Conservation (phyloP, 176 grass and related monocot genomes). For the Themeda triandra region DNA sequence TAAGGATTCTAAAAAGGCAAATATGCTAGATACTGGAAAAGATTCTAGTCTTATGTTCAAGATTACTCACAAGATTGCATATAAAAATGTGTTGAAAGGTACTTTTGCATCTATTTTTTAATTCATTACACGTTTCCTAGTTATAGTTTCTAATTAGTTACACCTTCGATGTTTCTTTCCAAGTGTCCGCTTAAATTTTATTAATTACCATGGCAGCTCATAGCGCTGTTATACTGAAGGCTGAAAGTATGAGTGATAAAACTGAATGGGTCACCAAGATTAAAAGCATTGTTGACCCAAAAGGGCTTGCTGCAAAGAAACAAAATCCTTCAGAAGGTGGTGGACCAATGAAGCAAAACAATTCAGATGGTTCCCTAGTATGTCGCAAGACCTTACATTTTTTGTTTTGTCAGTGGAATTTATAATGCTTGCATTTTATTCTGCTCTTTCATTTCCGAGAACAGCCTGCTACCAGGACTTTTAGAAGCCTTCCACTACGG, state of each 20-base stretch:
- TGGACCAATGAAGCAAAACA: conserved; percentile 45
- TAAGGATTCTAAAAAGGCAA: conserved; percentile 71
- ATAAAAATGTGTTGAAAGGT: conserved; percentile 96
- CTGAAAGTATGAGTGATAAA: conserved; percentile 82
- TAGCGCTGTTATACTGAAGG: conserved; percentile 64
- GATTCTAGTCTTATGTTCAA: conserved; percentile 63
- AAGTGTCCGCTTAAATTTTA: neutral
- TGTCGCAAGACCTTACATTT: conserved; percentile 18
- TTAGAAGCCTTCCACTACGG: neutral
- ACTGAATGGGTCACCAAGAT: conserved; percentile 73
- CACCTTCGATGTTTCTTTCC: neutral
- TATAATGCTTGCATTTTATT: neutral
- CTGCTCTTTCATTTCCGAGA: neutral
- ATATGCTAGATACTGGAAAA: conserved; percentile 50
- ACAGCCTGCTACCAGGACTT: conserved; percentile 4
- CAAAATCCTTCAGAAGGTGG: conserved; percentile 24
- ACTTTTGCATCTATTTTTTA: conserved; percentile 22
- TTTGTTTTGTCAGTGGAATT: conserved; percentile 1
- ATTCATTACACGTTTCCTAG: neutral
- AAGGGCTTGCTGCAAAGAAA: conserved; percentile 42
- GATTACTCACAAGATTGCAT: conserved; percentile 71
- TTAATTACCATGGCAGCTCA: conserved; percentile 50
- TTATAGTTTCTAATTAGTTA: neutral
- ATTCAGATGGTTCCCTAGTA: conserved; percentile 80
- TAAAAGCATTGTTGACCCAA: conserved; percentile 37